Base-by-base conservation (phyloP, 768 basidiomycete genomes). In the Cystofilobasidium ferigula region DNA sequence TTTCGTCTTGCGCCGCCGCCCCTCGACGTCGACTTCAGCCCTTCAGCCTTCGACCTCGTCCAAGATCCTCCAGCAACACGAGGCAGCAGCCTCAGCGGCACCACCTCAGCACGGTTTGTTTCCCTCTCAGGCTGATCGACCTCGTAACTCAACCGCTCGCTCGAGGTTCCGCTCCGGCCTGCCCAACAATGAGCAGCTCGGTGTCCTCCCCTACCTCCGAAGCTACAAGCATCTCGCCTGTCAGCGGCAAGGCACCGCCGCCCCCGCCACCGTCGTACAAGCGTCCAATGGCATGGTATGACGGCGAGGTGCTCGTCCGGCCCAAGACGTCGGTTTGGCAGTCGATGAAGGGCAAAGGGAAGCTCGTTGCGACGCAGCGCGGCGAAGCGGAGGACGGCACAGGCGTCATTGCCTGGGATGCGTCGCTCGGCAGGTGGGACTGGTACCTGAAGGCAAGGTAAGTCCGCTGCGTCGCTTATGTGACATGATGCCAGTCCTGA, bases 171-270 rank as follows among this genome's bases (percentile, higher is more conserved):
- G n/a, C n/a, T n/a, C n/a, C n/a, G n/a, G n/a, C n/a, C 22, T n/a
- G 45, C 22, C 45, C 13, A 2, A 6, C 45, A 4, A 16, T 16
- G 45, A 24, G 45, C 45, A 7, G 5, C 22, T 4, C 9, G 22
- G 36, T 67, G 56, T 67, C 68, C 67, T 72, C 75, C 70, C 79
- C 79, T 48, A 73, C 77, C 64, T 76, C 72, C 34, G 69, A 69
- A 63, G 75, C 76, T 45, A 60, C 73, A 64, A 69, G 76, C 73
- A 12, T 76, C 74, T 57, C 74, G 73, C 34, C 71, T 76, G 56
- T 76, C 71, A 67, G 72, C 71, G 68, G 75, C 72, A 43, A 47
- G 22, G 45, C 22, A 9, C 69, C 26, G 57, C 61, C 54, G 71
- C 68, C 45, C 70, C 72, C 42, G 69, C 71, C 38, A 71, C 74